Evolutionary conservation across 2,329 filamentous ascomycete genomes (phyloP).

Genomic region (Paradendryphiella salina): DNA sequence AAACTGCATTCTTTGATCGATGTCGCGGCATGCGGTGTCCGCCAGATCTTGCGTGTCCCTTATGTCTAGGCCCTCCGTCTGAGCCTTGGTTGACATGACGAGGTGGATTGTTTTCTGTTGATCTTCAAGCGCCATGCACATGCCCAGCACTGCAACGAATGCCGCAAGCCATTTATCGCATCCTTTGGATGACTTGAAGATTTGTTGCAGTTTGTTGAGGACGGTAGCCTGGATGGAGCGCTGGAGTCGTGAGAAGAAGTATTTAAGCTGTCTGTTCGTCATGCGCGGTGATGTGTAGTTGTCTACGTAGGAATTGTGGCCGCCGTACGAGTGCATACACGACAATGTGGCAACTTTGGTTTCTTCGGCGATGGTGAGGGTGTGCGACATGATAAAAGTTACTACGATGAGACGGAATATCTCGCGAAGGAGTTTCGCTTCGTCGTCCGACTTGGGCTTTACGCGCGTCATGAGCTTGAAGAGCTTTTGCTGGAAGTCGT

Average conservation of each 20-base stretch:
- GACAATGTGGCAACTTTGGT: constrained; percentile 44
- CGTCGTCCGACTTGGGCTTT: constrained; percentile 46
- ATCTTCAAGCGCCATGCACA: constrained; percentile 55
- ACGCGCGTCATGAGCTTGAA: constrained; percentile 49
- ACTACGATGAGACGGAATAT: constrained; percentile 53
- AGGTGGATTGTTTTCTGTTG: constrained; percentile 53
- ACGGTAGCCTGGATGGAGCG: constrained; percentile 48
- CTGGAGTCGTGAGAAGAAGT: constrained; percentile 53
- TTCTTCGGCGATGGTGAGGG: constrained; percentile 50
- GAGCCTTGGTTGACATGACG: constrained; percentile 47
- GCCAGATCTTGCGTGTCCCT: constrained; percentile 42
- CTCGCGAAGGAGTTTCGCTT: constrained; percentile 49
- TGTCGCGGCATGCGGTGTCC: constrained; percentile 48
- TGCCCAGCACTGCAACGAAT: constrained; percentile 53
- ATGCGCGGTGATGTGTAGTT: constrained; percentile 50
- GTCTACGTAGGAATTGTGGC: constrained; percentile 32
- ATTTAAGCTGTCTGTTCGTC: constrained; percentile 56
- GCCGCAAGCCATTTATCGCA: constrained; percentile 52
- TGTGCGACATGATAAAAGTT: constrained; percentile 56
- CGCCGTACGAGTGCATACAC: constrained; percentile 45
- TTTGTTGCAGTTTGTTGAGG: constrained; percentile 53
- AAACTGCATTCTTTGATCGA: constrained; percentile 52
- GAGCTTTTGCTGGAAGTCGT: constrained; percentile 50
- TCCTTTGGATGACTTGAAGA: constrained; percentile 51
- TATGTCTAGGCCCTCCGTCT: constrained; percentile 34